Conservation (phyloP, 306 rosid genomes). For the Trifolium pratense region DNA sequence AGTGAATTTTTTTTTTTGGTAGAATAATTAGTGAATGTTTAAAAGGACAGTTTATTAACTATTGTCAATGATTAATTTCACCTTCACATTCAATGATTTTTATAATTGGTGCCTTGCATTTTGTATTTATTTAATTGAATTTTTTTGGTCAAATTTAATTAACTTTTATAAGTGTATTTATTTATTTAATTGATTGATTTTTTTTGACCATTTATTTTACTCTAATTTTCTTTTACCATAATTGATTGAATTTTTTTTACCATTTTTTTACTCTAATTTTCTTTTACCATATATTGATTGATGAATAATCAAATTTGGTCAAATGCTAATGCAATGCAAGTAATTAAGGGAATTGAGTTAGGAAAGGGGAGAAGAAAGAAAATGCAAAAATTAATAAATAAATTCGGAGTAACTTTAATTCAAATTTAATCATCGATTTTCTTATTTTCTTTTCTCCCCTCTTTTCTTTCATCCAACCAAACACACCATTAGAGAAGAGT, state of each 20-base stretch:
- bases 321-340: neutral
- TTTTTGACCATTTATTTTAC: neutral
- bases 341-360: constrained; percentile 1
- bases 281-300: too few species aligned
- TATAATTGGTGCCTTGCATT: neutral
- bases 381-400: too few species aligned
- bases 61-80: constrained; percentile 9
- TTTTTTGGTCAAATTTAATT: neutral
- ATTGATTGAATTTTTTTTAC: neutral
- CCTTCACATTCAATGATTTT: constrained; percentile 22
- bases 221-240: too few species aligned
- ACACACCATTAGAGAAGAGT: too few species aligned
- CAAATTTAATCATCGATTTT: too few species aligned
- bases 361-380: too few species aligned
- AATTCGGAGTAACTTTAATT: too few species aligned
- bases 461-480: too few species aligned
- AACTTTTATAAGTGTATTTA: neutral
- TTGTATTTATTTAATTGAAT: neutral
- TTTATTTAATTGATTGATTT: neutral
- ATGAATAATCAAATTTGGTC: neutral
- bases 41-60: constrained; percentile 1
- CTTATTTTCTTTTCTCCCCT: too few species aligned
- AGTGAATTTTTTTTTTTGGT: too few species aligned
- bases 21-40: neutral
- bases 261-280: too few species aligned